Conservation (phyloP, 192 early-diverging fungal genomes). For the Dissophora ornata region DNA sequence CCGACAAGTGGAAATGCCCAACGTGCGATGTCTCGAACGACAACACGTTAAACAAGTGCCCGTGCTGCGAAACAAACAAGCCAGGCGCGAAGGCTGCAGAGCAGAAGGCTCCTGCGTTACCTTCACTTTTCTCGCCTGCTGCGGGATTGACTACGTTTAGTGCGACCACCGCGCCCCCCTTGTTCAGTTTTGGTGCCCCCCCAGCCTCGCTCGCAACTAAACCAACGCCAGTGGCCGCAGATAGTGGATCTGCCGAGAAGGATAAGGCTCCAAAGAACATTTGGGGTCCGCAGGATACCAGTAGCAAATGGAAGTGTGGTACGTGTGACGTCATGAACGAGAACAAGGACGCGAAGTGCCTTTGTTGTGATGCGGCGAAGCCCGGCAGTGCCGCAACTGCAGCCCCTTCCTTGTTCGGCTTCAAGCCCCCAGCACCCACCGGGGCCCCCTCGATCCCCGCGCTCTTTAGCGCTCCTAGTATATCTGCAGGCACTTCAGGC, state of each 20-base stretch:
- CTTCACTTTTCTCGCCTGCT: conserved; percentile 17
- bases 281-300: conserved; percentile 6
- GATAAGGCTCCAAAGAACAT: conserved; percentile 25
- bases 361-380: conserved; percentile 34
- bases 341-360: conserved; percentile 14
- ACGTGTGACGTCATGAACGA: conserved; percentile 33
- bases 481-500: not conserved
- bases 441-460: not conserved
- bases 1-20: conserved; percentile 43
- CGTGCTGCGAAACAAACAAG: conserved; percentile 33
- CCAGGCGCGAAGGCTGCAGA: conserved; percentile 17
- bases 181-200: conserved; percentile 6
- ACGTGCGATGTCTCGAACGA: conserved; percentile 30
- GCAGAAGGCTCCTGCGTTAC: not conserved
- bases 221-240: not conserved
- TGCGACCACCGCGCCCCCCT: not conserved
- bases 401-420: conserved; percentile 4
- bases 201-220: not conserved
- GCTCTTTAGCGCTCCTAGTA: conserved; percentile 12
- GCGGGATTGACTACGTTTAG: not conserved
- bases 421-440: conserved; percentile 1
- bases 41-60: conserved; percentile 23
- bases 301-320: conserved; percentile 35
- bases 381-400: conserved; percentile 10
- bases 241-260: too few relatives aligned